phyloP scores from a whole-genome alignment of 2,329 filamentous ascomycete genomes.

The Sporothrix sp. region DNA sequence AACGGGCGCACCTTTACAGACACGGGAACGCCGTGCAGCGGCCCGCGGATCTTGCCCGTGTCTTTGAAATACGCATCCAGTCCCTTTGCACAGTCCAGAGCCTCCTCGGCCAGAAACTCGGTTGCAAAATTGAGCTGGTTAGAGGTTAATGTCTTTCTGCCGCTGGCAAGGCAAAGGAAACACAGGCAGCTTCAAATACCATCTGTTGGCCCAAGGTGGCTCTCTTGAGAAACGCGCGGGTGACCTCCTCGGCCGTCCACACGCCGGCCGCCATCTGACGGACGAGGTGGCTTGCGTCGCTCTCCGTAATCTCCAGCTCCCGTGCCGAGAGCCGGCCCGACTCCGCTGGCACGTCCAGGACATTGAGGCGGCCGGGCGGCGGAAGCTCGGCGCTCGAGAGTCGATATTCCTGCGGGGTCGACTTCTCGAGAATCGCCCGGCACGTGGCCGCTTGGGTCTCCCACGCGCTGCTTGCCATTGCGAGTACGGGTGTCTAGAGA shows the following conservation, averaged over 20 bases:
- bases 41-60: constrained; percentile 24
- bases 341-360: background rate
- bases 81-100: constrained; percentile 23
- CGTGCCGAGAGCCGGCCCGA: background rate
- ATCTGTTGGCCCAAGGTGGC: constrained; percentile 3
- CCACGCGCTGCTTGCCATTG: too few relatives aligned
- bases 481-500: too few relatives aligned
- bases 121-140: constrained; percentile 20
- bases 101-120: constrained; percentile 27
- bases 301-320: constrained; percentile 6
- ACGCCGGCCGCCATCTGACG: background rate
- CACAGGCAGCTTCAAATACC: background rate
- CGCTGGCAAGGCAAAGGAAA: background rate
- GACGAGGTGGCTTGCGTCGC: background rate
- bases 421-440: too few relatives aligned
- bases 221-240: background rate
- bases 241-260: constrained; percentile 4
- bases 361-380: too few relatives aligned
- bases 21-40: constrained; percentile 34
- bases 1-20: background rate
- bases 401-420: too few relatives aligned
- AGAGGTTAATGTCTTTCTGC: background rate
- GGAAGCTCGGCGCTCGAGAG: too few relatives aligned
- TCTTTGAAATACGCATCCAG: constrained; percentile 25
- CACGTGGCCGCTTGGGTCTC: too few relatives aligned